These are phyloP conservation scores for Haplosporangium gracile DNA, from an alignment of 192 early-diverging fungal species.

Conservation along the genomic window DNA sequence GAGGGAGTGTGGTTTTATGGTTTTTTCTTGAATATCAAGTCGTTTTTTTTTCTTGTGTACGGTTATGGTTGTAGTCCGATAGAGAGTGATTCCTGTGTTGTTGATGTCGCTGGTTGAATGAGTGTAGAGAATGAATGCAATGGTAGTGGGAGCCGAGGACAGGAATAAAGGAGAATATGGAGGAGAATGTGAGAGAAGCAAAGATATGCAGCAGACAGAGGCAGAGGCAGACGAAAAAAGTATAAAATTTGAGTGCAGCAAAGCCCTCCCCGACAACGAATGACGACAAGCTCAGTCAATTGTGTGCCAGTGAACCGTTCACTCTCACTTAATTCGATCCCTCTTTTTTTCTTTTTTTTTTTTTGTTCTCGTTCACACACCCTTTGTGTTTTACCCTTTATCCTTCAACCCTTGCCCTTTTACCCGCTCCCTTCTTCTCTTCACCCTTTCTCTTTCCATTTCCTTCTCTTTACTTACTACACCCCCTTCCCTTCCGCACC, in stretches of 20 bases:
- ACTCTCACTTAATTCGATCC: neutral
- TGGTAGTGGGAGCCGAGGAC: conserved; percentile 9
- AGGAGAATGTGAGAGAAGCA: conserved; percentile 10
- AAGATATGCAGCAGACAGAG: neutral
- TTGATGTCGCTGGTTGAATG: no score
- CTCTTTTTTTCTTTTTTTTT: neutral
- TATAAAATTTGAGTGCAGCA: neutral
- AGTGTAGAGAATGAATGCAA: conserved; percentile 4
- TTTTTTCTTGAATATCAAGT: neutral
- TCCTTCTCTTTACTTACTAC: neutral
- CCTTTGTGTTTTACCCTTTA: neutral
- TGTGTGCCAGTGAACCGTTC: no score
- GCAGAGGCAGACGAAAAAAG: no score
- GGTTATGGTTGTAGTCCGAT: no score
- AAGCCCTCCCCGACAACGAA: neutral
- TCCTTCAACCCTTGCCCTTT: neutral
- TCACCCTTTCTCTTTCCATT: neutral
- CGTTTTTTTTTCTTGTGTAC: neutral
- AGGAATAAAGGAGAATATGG: neutral
- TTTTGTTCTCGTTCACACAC: no score
- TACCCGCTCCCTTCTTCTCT: neutral
- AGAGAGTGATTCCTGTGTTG: no score
- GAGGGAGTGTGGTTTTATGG: neutral
- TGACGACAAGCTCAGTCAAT: neutral
- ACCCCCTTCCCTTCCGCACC: neutral